phyloP scores from a whole-genome alignment of 2,329 filamentous ascomycete species.

The Penicillium decumbens region DNA sequence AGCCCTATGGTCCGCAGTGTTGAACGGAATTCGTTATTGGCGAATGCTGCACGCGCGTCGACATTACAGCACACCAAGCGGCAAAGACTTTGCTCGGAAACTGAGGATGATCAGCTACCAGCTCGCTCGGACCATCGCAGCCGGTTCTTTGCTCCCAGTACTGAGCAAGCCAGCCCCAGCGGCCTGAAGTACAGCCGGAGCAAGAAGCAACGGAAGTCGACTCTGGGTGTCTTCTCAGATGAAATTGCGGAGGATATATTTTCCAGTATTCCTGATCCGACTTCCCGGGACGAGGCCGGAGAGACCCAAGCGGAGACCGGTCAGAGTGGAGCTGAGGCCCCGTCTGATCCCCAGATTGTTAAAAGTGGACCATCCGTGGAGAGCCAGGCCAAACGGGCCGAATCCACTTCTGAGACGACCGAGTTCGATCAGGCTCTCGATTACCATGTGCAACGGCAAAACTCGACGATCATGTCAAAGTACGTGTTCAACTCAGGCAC shows the following conservation, averaged over 20 bases:
- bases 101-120: conserved; percentile 32
- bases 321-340: background rate
- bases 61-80: conserved; percentile 48
- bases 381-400: background rate
- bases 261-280: conserved; percentile 41
- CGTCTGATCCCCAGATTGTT: background rate
- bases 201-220: conserved; percentile 43
- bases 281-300: conserved; percentile 1
- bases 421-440: conserved; percentile 34
- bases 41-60: conserved; percentile 36
- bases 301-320: background rate
- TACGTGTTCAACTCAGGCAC: conserved; percentile 30
- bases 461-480: conserved; percentile 33
- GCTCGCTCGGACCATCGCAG: conserved; percentile 39
- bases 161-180: conserved; percentile 38
- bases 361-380: background rate
- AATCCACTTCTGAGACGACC: conserved; percentile 16
- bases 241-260: conserved; percentile 50
- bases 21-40: conserved; percentile 40
- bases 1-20: conserved; percentile 41
- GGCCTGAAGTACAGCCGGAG: conserved; percentile 33
- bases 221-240: conserved; percentile 51
- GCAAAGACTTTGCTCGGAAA: conserved; percentile 50
- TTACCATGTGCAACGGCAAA: conserved; percentile 36
- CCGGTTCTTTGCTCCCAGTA: conserved; percentile 44